Conservation (phyloP, 2,329 filamentous ascomycete species). For the Mycosphaerella sp. region DNA sequence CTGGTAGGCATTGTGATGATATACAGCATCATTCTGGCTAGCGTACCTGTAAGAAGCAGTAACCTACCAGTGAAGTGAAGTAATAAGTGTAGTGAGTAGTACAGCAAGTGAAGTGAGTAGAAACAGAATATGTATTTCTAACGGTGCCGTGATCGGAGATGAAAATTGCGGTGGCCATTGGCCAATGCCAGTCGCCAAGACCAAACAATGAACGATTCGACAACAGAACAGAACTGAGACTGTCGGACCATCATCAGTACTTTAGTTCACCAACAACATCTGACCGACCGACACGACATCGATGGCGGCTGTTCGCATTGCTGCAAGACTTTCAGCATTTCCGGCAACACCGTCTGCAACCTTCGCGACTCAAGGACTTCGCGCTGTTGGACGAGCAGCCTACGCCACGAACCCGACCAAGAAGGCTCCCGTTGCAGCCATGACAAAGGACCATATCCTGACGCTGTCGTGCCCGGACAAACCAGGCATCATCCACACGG, state of each 20-base stretch:
- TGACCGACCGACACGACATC: background rate
- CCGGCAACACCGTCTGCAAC: background rate
- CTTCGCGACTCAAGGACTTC: constrained; percentile 5
- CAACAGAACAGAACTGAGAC: background rate
- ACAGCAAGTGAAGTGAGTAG: too few species aligned
- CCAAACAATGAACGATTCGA: constrained; percentile 6
- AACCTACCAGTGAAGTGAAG: too few species aligned
- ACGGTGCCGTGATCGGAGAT: constrained; percentile 3
- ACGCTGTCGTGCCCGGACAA: constrained; percentile 80
- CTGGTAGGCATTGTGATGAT: too few species aligned
- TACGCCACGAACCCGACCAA: constrained; percentile 4
- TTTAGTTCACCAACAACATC: too few species aligned
- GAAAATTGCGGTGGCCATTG: constrained; percentile 7
- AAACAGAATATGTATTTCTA: too few species aligned
- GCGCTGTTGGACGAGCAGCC: constrained; percentile 5
- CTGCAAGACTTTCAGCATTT: constrained; percentile 9
- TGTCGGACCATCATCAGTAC: constrained; percentile 1
- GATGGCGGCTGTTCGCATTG: constrained; percentile 7
- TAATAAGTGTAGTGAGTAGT: too few species aligned
- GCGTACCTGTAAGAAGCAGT: too few species aligned
- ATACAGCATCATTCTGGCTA: too few species aligned
- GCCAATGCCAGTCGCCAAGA: constrained; percentile 2
- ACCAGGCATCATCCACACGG: constrained; percentile 76
- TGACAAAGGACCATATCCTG: constrained; percentile 57
- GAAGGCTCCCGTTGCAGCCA: constrained; percentile 1